A percentile compares a stretch with the other conserved stretches of the same genome.
These are phyloP conservation scores for Volvox carteri DNA, from an alignment of 163 green algal species.

Conservation along the genomic window DNA sequence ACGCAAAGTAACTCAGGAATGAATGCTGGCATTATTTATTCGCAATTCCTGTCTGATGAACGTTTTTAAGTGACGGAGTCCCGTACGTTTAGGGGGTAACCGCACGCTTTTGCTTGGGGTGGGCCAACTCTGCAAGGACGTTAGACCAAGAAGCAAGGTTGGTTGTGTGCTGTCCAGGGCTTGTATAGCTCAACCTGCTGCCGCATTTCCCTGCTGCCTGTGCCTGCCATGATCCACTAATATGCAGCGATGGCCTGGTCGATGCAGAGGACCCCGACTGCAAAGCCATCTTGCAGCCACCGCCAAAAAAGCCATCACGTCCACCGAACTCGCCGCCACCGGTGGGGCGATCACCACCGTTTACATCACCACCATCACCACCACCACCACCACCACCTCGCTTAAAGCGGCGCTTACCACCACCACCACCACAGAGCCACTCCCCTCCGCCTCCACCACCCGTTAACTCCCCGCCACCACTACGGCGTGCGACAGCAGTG, in stretches of 20 bases:
- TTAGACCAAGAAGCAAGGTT: background rate
- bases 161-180: background rate
- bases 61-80: background rate
- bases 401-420: too few species aligned
- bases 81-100: background rate
- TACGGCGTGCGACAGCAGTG: too few species aligned
- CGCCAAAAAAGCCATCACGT: too few species aligned
- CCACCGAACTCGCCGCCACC: too few species aligned
- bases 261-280: background rate
- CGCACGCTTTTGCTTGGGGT: background rate
- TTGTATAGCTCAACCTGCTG: background rate
- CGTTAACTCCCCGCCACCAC: too few species aligned
- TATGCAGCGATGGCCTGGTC: background rate
- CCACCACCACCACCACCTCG: too few species aligned
- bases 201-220: too few species aligned
- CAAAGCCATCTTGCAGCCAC: background rate
- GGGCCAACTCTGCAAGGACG: background rate
- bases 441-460: too few species aligned
- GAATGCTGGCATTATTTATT: background rate
- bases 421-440: too few species aligned
- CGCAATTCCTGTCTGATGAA: background rate
- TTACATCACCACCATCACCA: too few species aligned
- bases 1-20: background rate
- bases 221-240: too few species aligned
- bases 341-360: too few species aligned